Base-by-base conservation (phyloP, 768 basidiomycete genomes). In the Tulasnella sp. region DNA sequence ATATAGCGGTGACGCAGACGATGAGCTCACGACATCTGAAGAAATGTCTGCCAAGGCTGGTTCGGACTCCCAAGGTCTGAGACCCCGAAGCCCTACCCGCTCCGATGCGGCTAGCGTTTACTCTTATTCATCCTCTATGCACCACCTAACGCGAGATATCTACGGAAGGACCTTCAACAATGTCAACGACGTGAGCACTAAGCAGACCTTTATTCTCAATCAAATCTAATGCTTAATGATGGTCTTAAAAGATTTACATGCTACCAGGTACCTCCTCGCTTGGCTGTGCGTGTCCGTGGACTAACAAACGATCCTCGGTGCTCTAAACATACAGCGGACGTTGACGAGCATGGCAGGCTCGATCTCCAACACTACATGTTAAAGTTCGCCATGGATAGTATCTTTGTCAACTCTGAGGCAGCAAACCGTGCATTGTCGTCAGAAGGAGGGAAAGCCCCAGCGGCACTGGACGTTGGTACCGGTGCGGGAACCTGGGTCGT, bases 121-220 rank as follows among this genome's bases (percentile, higher is more conserved):
- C 35, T 79, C 79, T 16, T 79, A 78, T 48, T 37, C 18, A n/a
- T 79, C 79, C 3, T 79, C 48, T 5, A 46, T 37, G 23, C 40
- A 79, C 37, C 37, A 32, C 11, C 18, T 78, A 15, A 78, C 78
- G 23, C 23, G 79, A 74, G 79, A 79, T 5, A 46, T 55, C 29
- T 23, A 78, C 18, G 79, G 79, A 3, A 32, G 79, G 29, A 9
- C 29, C 2, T 70, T 79, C 57, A 79, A 79, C 32, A 71, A 35
- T 32, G 29, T 57, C 26, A 79, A 51, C 77, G 79, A 79, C 44
- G 67, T 79, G 11, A 46, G 74, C 23, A 13, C 16, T 29, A 15
- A 51, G 5, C 20, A 5, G 16, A 13, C 51, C 26, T n/a, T 11
- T 11, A 16, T 37, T 2, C 23, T 18, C 3, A 39, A 13, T 32